phyloP scores from a whole-genome alignment of 495 filamentous ascomycete genomes.

The Penicillium pancosmium region DNA sequence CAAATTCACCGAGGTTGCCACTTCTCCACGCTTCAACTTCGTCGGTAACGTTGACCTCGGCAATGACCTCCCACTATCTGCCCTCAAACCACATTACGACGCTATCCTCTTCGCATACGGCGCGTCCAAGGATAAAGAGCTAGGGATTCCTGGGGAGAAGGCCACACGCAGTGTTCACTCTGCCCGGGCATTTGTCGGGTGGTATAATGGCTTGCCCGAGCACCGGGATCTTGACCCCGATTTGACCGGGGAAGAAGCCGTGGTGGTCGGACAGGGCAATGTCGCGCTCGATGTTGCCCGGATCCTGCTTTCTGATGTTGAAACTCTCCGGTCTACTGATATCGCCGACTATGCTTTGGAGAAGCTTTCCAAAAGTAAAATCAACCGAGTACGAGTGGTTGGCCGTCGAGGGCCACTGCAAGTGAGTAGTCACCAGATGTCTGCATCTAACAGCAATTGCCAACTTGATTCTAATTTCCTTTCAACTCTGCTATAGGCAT shows the following conservation, averaged over 20 bases:
- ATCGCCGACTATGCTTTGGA: constrained; percentile 84
- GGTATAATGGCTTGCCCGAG: constrained; percentile 96
- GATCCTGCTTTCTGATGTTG: constrained; percentile 75
- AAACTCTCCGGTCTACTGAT: constrained; percentile 77
- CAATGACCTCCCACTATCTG: constrained; percentile 64
- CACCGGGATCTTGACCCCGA: constrained; percentile 76
- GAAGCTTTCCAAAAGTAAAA: constrained; percentile 66
- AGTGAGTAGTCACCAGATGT: constrained; percentile 38
- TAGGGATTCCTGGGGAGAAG: constrained; percentile 83
- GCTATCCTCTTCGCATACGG: constrained; percentile 93
- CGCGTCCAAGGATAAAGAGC: constrained; percentile 75
- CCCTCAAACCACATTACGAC: constrained; percentile 82
- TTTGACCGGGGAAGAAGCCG: constrained; percentile 80
- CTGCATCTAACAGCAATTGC: neutral
- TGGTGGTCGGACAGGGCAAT: constrained; percentile 93
- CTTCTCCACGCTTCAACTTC: constrained; percentile 82
- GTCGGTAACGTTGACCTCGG: constrained; percentile 88
- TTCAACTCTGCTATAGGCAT: constrained; percentile 53
- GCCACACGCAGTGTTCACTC: constrained; percentile 74
- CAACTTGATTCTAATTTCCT: constrained; percentile 9
- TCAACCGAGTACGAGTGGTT: constrained; percentile 81
- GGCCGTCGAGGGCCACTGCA: constrained; percentile 88
- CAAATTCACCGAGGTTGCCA: constrained; percentile 86
- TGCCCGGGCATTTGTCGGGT: constrained; percentile 92
- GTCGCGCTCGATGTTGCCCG: constrained; percentile 93